Evolutionary conservation across 495 filamentous ascomycete species (phyloP).

Genomic region (Neurospora cerealis): DNA sequence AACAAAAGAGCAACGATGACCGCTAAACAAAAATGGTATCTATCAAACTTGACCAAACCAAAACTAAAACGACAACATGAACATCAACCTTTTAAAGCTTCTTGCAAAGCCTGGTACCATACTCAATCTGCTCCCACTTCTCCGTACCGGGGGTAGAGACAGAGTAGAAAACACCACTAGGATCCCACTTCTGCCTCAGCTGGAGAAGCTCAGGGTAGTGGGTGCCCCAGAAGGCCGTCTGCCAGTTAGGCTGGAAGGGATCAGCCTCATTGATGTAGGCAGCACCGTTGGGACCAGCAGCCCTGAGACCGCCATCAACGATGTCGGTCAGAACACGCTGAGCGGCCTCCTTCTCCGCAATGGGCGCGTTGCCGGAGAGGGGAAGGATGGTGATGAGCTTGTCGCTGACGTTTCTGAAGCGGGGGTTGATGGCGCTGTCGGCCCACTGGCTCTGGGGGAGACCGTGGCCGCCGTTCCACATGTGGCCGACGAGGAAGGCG

Average conservation of each 20-base stretch:
- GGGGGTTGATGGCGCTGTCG: slow-evolving; percentile 29
- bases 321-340: slow-evolving; percentile 32
- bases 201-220: slow-evolving; percentile 37
- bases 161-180: slow-evolving; percentile 39
- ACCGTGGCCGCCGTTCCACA: slow-evolving; percentile 37
- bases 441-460: slow-evolving; percentile 18
- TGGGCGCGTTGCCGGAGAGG: slow-evolving; percentile 21
- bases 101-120: slow-evolving; percentile 32
- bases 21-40: neutral
- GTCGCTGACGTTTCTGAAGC: slow-evolving; percentile 35
- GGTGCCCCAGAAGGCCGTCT: slow-evolving; percentile 44
- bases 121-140: slow-evolving; percentile 34
- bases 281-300: slow-evolving; percentile 30
- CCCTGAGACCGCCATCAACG: slow-evolving; percentile 35
- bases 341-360: slow-evolving; percentile 26
- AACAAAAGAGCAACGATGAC: neutral
- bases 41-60: neutral
- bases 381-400: slow-evolving; percentile 37
- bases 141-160: slow-evolving; percentile 35
- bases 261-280: slow-evolving; percentile 42
- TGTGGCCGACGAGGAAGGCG: slow-evolving; percentile 38
- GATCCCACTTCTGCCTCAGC: slow-evolving; percentile 49
- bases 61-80: neutral
- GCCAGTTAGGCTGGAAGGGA: slow-evolving; percentile 44
- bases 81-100: slow-evolving; percentile 9